Conservation (phyloP, 2,329 filamentous ascomycete genomes). For the Pestalotiopsis sp. region DNA sequence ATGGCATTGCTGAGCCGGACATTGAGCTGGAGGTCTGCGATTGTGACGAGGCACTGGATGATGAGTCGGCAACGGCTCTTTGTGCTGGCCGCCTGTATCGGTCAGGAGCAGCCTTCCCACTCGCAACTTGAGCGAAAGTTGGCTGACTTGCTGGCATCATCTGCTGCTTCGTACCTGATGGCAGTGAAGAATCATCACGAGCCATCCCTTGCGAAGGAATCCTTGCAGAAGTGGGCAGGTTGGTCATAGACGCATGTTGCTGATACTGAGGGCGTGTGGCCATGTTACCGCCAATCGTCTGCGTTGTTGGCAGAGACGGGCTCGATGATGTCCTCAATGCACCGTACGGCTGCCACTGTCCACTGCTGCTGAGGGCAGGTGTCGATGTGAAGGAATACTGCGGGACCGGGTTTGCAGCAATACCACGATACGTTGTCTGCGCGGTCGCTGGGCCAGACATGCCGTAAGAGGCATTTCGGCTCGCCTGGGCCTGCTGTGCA, state of each 20-base stretch:
- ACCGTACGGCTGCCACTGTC: constrained; percentile 52
- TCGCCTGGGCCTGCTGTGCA: constrained; percentile 43
- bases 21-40: constrained; percentile 20
- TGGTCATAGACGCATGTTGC: constrained; percentile 37
- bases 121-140: constrained; percentile 56
- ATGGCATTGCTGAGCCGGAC: constrained; percentile 46
- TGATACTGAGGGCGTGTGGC: constrained; percentile 21
- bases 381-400: constrained; percentile 76
- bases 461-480: constrained; percentile 52
- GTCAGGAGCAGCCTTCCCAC: constrained; percentile 72
- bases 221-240: constrained; percentile 35
- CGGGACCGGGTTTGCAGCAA: constrained; percentile 60
- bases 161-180: constrained; percentile 42
- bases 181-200: constrained; percentile 53
- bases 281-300: constrained; percentile 34
- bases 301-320: constrained; percentile 41
- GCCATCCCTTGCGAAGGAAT: constrained; percentile 40
- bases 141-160: constrained; percentile 44
- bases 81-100: constrained; percentile 73
- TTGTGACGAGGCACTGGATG: constrained; percentile 24
- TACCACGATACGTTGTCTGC: constrained; percentile 54
- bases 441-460: constrained; percentile 44
- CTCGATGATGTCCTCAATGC: constrained; percentile 49
- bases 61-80: constrained; percentile 51
- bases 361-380: constrained; percentile 60